Percentiles rank a stretch among this genome's conserved stretches.
Evolutionary conservation across 169 alveolate species (phyloP).

Genomic region (Babesia divergens): DNA sequence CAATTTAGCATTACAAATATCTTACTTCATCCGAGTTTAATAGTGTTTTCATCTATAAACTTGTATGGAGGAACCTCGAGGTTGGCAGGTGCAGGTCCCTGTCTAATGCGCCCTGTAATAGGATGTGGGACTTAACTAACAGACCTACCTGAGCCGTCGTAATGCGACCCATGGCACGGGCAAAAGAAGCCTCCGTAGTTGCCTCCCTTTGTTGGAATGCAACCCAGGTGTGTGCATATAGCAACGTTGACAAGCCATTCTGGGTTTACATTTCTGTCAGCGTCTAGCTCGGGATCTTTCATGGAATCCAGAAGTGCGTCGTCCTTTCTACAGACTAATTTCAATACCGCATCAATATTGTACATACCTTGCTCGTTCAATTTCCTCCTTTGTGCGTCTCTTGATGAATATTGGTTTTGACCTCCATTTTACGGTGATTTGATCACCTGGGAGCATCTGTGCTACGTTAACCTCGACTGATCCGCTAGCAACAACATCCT

Average conservation of each 20-base stretch:
- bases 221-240: constrained; percentile 84
- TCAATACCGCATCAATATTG: background rate
- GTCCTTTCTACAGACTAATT: constrained; percentile 62
- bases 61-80: constrained; percentile 82
- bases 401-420: constrained; percentile 83
- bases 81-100: constrained; percentile 86
- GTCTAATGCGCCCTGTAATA: constrained; percentile 77
- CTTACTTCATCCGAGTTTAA: constrained; percentile 72
- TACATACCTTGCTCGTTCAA: constrained; percentile 72
- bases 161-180: constrained; percentile 88
- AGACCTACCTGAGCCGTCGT: constrained; percentile 77
- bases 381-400: constrained; percentile 80
- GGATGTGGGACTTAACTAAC: background rate
- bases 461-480: constrained; percentile 80
- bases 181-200: constrained; percentile 83
- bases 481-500: constrained; percentile 78
- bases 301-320: constrained; percentile 75
- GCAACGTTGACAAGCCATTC: constrained; percentile 85
- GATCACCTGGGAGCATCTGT: constrained; percentile 79
- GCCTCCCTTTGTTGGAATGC: constrained; percentile 82
- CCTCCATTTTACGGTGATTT: constrained; percentile 82
- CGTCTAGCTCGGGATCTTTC: constrained; percentile 84
- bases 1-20: too few relatives aligned
- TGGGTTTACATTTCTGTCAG: constrained; percentile 79
- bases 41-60: constrained; percentile 81